Evolutionary conservation across 2,329 filamentous ascomycete species (phyloP), one percentile per base, ranked within the genome.

Genomic region (Ambrosiella beaveri): DNA sequence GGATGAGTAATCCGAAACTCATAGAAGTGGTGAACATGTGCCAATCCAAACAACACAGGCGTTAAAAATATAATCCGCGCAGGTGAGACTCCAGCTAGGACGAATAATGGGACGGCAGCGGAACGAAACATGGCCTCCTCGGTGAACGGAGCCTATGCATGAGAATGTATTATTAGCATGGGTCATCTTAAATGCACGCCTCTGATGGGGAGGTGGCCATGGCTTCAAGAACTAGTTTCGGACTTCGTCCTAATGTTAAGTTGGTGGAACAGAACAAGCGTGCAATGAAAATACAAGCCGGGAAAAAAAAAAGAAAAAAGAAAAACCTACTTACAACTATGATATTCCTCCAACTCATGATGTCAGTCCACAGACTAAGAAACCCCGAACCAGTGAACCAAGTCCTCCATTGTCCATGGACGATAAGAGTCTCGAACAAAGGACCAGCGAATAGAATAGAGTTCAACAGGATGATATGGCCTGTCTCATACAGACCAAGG

Each of bases 111-210:
- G 44, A 96, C 78, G 56, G 90, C 83, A 63, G 89, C 81, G 2
- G 88, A 88, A 66, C 93, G 86, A 75, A 96, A 98, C 65, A 96
- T 85, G 61, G 95, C 74, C 71, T 98, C 93, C 72, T 98, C 93
- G 9, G 89, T 95, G 57, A 93, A 73, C 0, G 93, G 90, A 40
- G 88, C 89, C 57, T 62, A 37, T 49, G 58, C 13, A 57, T 54
- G 15, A 54, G 19, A 15, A n/a, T 35, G 39, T 60, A 50, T 52
- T 54, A 49, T 60, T 40, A 61, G 59, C 39, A 41, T 51, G 49
- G 19, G 19, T 37, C 11, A n/a, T n/a, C 39, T 36, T 47, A 54
- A 15, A 13, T 27, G 37, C 35, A 44, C 40, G 45, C 17, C 37
- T 57, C 27, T 13, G 17, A 8, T 44, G 13, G n/a, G 13, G 51